Evolutionary conservation across 2,329 filamentous ascomycete species (phyloP).

Genomic region (Fonsecaea pugnacius): DNA sequence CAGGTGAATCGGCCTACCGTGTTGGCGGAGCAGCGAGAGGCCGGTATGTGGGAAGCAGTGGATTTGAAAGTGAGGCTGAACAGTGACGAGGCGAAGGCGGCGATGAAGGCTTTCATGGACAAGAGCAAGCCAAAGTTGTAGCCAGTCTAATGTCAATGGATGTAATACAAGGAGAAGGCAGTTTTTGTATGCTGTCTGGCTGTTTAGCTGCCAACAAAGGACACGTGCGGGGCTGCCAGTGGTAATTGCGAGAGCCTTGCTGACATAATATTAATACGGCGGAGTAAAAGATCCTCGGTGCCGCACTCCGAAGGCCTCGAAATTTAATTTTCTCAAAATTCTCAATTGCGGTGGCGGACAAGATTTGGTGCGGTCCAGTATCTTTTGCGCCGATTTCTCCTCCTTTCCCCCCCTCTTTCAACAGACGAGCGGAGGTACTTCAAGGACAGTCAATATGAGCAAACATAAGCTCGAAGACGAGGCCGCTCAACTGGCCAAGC

Average conservation of each 20-base stretch:
- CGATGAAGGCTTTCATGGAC: conserved; percentile 2
- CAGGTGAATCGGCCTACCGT: background rate
- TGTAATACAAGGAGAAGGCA: background rate
- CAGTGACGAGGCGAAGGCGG: conserved; percentile 1
- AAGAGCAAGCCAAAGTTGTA: conserved; percentile 3
- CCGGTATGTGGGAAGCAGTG: background rate
- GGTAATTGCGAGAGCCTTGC: background rate
- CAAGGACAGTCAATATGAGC: conserved; percentile 27
- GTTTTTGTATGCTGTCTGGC: background rate
- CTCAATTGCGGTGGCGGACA: conserved; percentile 1
- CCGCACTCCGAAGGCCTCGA: background rate
- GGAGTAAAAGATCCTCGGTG: background rate
- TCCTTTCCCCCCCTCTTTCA: background rate
- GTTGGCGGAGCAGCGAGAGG: background rate
- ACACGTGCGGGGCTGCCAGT: background rate
- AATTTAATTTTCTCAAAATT: conserved; percentile 1
- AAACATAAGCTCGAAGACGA: conserved; percentile 36
- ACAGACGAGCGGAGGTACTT: background rate
- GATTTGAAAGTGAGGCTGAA: background rate
- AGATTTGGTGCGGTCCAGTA: background rate
- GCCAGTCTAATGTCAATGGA: background rate
- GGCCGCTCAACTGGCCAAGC: conserved; percentile 30
- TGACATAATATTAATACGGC: background rate
- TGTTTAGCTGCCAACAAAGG: no score
- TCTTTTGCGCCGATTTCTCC: background rate